These are phyloP conservation scores for Phytophthora chlamydospora DNA, from an alignment of 352 stramenopile species.

Conservation along the genomic window DNA sequence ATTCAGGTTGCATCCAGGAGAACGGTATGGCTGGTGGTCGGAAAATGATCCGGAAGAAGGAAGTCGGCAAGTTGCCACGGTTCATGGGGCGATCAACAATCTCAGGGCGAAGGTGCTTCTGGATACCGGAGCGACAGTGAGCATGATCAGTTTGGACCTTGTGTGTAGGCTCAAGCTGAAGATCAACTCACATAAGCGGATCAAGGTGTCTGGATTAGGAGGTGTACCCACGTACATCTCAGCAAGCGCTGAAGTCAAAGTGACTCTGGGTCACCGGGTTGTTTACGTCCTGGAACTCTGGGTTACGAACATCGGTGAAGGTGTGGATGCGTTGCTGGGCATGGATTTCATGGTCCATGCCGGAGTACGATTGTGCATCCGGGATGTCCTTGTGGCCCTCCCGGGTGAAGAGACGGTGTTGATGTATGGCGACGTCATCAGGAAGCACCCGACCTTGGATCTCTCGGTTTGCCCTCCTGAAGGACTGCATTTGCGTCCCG, in stretches of 20 bases:
- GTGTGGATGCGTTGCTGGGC: conserved; percentile 26
- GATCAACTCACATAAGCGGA: background rate
- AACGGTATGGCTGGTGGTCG: conserved; percentile 16
- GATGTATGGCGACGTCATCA: no score
- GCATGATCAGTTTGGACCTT: conserved; percentile 26
- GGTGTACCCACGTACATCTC: conserved; percentile 20
- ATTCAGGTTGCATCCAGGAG: conserved; percentile 5
- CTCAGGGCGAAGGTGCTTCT: no score
- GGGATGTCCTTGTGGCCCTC: background rate
- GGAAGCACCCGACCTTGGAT: background rate
- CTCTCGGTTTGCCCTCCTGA: background rate
- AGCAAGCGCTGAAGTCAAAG: conserved; percentile 10
- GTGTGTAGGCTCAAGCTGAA: conserved; percentile 21
- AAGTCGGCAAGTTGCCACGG: background rate
- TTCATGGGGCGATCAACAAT: conserved; percentile 18
- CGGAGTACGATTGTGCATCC: conserved; percentile 15
- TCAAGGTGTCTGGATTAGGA: conserved; percentile 8
- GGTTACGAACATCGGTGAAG: conserved; percentile 28
- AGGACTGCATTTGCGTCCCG: background rate
- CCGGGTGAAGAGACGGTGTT: background rate
- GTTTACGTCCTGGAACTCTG: conserved; percentile 24
- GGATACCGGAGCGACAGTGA: conserved; percentile 19
- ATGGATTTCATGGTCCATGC: conserved; percentile 36
- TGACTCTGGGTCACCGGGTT: conserved; percentile 22
- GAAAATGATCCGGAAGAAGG: background rate